A percentile compares a stretch with the other conserved stretches of the same genome.
Conservation (phyloP, 2,329 filamentous ascomycete genomes). For the Sporothrix pseudoabietina region DNA sequence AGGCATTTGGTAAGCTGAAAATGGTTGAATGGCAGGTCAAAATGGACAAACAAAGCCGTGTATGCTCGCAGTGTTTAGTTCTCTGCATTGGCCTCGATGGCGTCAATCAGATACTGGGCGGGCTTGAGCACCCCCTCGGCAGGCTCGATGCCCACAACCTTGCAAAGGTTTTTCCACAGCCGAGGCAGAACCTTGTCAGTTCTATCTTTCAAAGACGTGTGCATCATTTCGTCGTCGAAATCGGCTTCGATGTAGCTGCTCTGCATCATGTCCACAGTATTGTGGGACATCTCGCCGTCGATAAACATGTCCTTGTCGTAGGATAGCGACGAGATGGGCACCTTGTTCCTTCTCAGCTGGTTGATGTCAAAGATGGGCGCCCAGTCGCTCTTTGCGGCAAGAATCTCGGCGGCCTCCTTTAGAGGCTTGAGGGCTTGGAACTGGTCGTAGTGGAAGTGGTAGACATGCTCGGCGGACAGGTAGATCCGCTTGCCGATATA, state of each 20-base stretch:
- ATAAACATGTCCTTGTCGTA: slow-evolving; percentile 34
- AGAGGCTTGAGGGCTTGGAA: slow-evolving; percentile 32
- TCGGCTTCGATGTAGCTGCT: neutral
- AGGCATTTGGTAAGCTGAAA: neutral
- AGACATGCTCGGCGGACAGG: slow-evolving; percentile 37
- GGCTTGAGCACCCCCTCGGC: neutral
- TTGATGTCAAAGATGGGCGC: slow-evolving; percentile 27
- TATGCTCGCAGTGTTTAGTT: neutral
- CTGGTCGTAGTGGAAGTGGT: slow-evolving; percentile 35
- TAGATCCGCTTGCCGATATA: slow-evolving; percentile 27
- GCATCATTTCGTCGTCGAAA: slow-evolving; percentile 10
- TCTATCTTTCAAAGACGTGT: slow-evolving; percentile 33
- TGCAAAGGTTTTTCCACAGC: neutral
- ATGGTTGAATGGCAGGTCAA: neutral
- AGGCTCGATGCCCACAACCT: neutral
- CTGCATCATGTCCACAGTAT: neutral
- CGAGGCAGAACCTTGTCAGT: slow-evolving; percentile 8
- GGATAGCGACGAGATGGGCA: slow-evolving; percentile 31
- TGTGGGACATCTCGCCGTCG: slow-evolving; percentile 22
- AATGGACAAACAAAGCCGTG: neutral
- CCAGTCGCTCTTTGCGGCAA: slow-evolving; percentile 30
- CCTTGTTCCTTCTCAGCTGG: slow-evolving; percentile 29
- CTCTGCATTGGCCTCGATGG: neutral
- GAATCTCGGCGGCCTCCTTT: slow-evolving; percentile 23
- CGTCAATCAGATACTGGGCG: neutral